A percentile compares a stretch with the other conserved stretches of the same genome.
Conservation (phyloP, 1,284 basidiomycete species). For the Wallemia mellicola region DNA sequence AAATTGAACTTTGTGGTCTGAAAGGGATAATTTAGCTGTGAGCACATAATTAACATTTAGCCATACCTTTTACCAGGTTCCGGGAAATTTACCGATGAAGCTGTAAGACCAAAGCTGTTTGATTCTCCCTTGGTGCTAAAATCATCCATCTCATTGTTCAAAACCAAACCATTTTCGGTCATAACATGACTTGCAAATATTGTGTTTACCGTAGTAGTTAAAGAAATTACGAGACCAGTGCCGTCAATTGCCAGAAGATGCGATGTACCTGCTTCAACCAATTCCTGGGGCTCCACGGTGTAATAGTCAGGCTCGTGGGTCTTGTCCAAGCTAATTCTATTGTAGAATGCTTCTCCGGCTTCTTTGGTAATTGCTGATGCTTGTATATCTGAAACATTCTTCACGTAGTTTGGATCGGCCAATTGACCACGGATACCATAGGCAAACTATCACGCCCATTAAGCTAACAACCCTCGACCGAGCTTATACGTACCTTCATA, state of each 20-base stretch:
- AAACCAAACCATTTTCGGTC: conserved; percentile 47
- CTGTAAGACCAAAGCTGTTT: conserved; percentile 53
- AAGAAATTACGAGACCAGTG: conserved; percentile 49
- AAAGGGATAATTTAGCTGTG: not conserved
- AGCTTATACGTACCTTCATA: not conserved
- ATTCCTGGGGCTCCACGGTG: not conserved
- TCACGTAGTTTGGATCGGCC: not conserved
- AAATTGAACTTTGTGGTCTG: not conserved
- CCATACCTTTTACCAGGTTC: conserved; percentile 51
- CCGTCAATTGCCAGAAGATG: conserved; percentile 52
- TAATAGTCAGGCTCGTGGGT: not conserved
- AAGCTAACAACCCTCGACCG: too few species aligned
- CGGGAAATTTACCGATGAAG: conserved; percentile 70
- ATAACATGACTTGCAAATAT: conserved; percentile 58
- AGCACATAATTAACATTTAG: conserved; percentile 14
- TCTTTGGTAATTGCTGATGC: not conserved
- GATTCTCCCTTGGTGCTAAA: conserved; percentile 50
- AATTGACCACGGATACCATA: not conserved
- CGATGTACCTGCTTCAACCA: conserved; percentile 15
- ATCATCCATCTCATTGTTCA: conserved; percentile 84
- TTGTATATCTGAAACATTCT: not conserved
- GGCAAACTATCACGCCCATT: not conserved
- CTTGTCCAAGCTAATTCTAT: not conserved
- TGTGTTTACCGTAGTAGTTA: conserved; percentile 68
- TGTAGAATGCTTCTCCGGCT: not conserved